phyloP scores from a whole-genome alignment of 2,329 filamentous ascomycete genomes.

The Teratosphaeria viscida region DNA sequence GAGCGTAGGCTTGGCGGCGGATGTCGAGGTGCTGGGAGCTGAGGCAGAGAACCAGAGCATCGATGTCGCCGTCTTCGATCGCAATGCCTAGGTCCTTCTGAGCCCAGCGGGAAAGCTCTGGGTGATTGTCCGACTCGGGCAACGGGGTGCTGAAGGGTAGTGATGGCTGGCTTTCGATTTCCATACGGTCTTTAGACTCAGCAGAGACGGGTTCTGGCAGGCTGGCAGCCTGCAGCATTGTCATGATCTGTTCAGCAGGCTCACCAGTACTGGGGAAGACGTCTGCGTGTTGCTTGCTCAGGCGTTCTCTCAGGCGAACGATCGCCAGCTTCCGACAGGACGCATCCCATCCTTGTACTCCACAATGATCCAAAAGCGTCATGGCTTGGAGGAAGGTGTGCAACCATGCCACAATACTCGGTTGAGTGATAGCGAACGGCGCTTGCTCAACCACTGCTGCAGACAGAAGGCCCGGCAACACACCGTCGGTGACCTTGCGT shows the following conservation, averaged over 20 bases:
- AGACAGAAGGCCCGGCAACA: conserved; percentile 51
- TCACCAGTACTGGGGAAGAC: not conserved
- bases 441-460: conserved; percentile 69
- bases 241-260: not conserved
- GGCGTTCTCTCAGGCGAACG: not conserved
- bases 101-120: conserved; percentile 52
- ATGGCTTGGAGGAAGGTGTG: conserved; percentile 10
- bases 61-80: conserved; percentile 64
- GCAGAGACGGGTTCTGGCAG: not conserved
- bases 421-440: conserved; percentile 41
- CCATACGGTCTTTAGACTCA: not conserved
- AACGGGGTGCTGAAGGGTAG: conserved; percentile 28
- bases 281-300: not conserved
- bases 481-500: not conserved
- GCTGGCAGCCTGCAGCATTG: not conserved
- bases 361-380: not conserved
- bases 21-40: conserved; percentile 66
- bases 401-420: conserved; percentile 11
- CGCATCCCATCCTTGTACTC: not conserved
- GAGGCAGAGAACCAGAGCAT: conserved; percentile 61
- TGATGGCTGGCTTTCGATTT: not conserved
- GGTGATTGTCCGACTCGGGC: conserved; percentile 33
- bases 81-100: conserved; percentile 69
- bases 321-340: not conserved
- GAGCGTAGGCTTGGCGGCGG: conserved; percentile 64